Base-by-base conservation (phyloP, 129 eudicot genomes). In the Flaveria robusta region DNA sequence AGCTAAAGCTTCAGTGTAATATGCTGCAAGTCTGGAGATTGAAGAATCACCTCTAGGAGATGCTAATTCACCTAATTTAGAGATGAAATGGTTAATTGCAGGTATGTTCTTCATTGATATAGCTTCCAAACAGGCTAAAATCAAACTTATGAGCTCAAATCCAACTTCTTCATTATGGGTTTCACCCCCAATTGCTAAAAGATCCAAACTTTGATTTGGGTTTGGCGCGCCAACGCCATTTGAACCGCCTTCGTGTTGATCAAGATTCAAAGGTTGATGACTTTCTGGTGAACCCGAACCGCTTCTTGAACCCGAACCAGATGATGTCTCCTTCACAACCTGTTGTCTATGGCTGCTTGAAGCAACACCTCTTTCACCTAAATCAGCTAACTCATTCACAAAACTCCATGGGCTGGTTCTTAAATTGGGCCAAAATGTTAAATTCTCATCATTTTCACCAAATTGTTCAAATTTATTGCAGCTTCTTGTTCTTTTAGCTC, bases 1-100 rank as follows among this genome's bases (percentile, higher is more conserved):
- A 23, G 96, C 93, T 16, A 94, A 80, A n/a, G 97, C 96, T 70
- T 91, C 99, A 0, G 92, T 91, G 84, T 87, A 94, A 82, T 94
- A 94, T 24, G 99, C 89, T 0, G 86, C 59, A 0, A 94, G 89
- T 0, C 99, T 88, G 70, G 83, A 71, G 2, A 89, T 71, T 7
- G 93, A 42, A 31, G 99, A 85, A 19, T 90, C 80, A 16, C 86
- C 97, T 73, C 81, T 82, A 3, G 99, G 97, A 23, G 99, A 94
- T 65, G 99, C 91, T 54, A 84, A 87, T 59, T 89, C 93, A 39
- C 99, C 99, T 34, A 94, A 79, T 50, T 82, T 87, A 12, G 89
- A 84, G 3, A 91, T 72, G 63, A 74, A 89, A 62, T 87, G 91
- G 75, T 83, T 83, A 52, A 89, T 60, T 6, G 67, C 84, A 26